These are phyloP conservation scores for Pelargonium cotyledonis DNA, from an alignment of 441 rosid species.

Conservation along the genomic window DNA sequence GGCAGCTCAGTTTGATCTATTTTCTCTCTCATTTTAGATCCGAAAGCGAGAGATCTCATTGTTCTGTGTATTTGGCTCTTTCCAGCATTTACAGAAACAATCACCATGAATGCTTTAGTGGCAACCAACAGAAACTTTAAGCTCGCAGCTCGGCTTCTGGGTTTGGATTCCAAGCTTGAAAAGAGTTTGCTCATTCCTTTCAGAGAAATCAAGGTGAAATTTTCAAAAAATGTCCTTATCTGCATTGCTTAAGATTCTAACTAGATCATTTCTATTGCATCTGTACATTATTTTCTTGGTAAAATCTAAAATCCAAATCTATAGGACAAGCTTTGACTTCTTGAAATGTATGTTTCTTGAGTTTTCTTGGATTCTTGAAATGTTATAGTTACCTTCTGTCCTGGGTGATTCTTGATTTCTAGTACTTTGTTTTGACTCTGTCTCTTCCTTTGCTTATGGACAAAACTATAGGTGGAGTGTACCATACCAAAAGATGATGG, in stretches of 20 bases:
- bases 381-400: too few species aligned
- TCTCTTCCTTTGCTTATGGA: not conserved
- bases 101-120: slow-evolving; percentile 76
- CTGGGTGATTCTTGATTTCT: not conserved
- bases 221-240: not conserved
- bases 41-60: not conserved
- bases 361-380: slow-evolving; percentile 13
- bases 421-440: not conserved
- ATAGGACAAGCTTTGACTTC: not conserved
- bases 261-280: too few species aligned
- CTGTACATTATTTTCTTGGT: not conserved
- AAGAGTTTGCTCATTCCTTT: slow-evolving; percentile 83
- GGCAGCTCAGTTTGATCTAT: not conserved
- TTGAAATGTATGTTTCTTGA: not conserved
- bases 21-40: not conserved
- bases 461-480: slow-evolving; percentile 23
- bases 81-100: not conserved
- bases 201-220: slow-evolving; percentile 78
- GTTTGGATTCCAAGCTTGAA: slow-evolving; percentile 81
- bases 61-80: not conserved
- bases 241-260: not conserved
- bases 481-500: slow-evolving; percentile 31
- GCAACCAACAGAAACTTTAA: slow-evolving; percentile 89
- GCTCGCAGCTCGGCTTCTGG: slow-evolving; percentile 76
- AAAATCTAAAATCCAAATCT: not conserved